Evolutionary conservation across 495 filamentous ascomycete genomes (phyloP).

Genomic region (Hypoxylon rickii): DNA sequence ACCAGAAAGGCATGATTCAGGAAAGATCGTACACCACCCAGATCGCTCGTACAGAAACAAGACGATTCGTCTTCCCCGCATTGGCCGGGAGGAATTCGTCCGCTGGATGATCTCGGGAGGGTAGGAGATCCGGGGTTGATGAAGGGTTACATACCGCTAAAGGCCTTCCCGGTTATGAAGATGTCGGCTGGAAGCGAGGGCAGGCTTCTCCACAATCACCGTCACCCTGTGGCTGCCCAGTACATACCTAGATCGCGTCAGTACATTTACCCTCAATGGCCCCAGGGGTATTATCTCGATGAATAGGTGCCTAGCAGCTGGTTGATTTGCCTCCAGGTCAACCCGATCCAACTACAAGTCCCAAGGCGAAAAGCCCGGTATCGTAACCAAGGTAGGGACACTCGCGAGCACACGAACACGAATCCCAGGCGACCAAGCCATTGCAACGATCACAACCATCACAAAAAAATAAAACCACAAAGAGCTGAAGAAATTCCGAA

Average conservation of each 20-base stretch:
- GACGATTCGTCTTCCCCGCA: constrained; percentile 23
- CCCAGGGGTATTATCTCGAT: too few relatives aligned
- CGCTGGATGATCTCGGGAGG: constrained; percentile 6
- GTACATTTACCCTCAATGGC: background rate
- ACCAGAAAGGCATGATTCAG: background rate
- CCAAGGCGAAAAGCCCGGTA: too few relatives aligned
- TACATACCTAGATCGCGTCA: background rate
- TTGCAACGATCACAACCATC: too few relatives aligned
- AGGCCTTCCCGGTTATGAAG: background rate
- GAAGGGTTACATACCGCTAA: constrained; percentile 27
- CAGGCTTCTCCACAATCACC: constrained; percentile 1
- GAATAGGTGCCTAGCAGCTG: too few relatives aligned
- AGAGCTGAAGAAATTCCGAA: too few relatives aligned
- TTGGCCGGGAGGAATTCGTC: too few relatives aligned
- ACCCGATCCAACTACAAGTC: too few relatives aligned
- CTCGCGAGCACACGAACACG: too few relatives aligned
- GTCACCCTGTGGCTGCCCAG: background rate
- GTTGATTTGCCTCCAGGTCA: too few relatives aligned
- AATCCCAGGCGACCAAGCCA: too few relatives aligned
- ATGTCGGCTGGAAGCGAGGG: constrained; percentile 2
- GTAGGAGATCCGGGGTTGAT: constrained; percentile 10
- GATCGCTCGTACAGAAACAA: constrained; percentile 4
- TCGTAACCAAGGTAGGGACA: too few relatives aligned
- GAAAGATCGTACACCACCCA: background rate
- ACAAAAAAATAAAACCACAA: too few relatives aligned